These are phyloP conservation scores for Harringtonia lauricola DNA, from an alignment of 2,329 filamentous ascomycete genomes.

Conservation along the genomic window DNA sequence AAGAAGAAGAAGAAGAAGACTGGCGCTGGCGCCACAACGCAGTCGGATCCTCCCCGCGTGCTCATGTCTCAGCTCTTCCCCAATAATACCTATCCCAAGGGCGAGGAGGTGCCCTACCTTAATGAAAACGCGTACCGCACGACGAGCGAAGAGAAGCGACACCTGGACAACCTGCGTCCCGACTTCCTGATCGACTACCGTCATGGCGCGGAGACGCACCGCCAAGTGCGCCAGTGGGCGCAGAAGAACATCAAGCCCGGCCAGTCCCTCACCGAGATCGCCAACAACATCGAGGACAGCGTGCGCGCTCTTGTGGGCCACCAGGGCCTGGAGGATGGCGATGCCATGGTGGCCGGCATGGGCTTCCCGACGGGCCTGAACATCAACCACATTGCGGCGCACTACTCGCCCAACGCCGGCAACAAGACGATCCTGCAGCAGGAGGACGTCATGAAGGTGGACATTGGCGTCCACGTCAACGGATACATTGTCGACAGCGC, in stretches of 20 bases:
- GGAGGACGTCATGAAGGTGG: conserved; percentile 72
- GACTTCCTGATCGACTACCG: conserved; percentile 71
- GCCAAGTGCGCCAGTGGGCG: conserved; percentile 72
- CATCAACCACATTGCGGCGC: conserved; percentile 72
- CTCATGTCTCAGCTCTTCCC: conserved; percentile 64
- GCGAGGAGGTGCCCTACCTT: conserved; percentile 67
- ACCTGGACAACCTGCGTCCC: conserved; percentile 69
- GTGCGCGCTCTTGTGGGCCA: conserved; percentile 67
- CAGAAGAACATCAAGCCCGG: conserved; percentile 72
- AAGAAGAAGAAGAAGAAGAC: conserved; percentile 76
- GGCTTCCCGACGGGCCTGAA: conserved; percentile 76
- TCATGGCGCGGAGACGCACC: conserved; percentile 67
- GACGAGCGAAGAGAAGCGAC: conserved; percentile 74
- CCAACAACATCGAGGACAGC: conserved; percentile 70
- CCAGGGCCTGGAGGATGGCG: conserved; percentile 63
- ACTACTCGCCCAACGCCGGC: conserved; percentile 74
- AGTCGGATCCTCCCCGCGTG: conserved; percentile 69
- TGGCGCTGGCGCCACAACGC: conserved; percentile 53
- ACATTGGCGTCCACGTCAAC: conserved; percentile 73
- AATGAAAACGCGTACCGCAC: conserved; percentile 71
- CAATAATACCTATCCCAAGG: conserved; percentile 60
- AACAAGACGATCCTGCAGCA: conserved; percentile 65
- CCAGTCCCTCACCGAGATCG: conserved; percentile 65
- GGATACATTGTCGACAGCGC: conserved; percentile 73
- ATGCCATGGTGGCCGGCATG: conserved; percentile 65